Conservation (phyloP, 148 eudicot species). For the Amaranthus hypochondriacus region DNA sequence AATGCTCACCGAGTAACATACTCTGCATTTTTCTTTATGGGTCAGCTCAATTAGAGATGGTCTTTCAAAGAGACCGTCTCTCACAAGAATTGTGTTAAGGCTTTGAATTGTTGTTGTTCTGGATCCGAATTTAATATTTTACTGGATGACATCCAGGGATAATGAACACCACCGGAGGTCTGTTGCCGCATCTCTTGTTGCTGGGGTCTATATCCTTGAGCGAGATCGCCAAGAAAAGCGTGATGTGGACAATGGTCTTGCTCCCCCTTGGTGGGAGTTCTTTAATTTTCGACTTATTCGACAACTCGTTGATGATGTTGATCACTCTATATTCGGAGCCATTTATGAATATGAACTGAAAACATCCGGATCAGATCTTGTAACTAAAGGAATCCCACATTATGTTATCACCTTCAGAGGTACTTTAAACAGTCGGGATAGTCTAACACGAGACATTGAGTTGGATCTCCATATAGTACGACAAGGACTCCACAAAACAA, state of each 20-base stretch:
- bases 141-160: constrained; percentile 40
- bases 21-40: too few relatives aligned
- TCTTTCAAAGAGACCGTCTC: too few relatives aligned
- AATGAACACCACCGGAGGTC: constrained; percentile 69
- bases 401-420: constrained; percentile 82
- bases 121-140: neutral
- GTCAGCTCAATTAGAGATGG: too few relatives aligned
- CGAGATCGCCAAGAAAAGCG: constrained; percentile 79
- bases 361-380: constrained; percentile 20
- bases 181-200: constrained; percentile 76
- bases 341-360: constrained; percentile 49
- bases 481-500: constrained; percentile 70
- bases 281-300: constrained; percentile 52
- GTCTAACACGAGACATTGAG: constrained; percentile 62
- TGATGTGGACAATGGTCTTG: constrained; percentile 49
- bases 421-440: constrained; percentile 66
- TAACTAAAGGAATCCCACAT: constrained; percentile 38
- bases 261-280: constrained; percentile 87
- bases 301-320: constrained; percentile 68
- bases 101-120: too few relatives aligned
- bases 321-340: constrained; percentile 73
- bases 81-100: too few relatives aligned
- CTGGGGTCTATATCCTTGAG: constrained; percentile 74
- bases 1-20: too few relatives aligned
- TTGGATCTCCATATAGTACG: constrained; percentile 62